phyloP scores from a whole-genome alignment of 2,329 filamentous ascomycete genomes.

The Colletotrichum cordylinicola region DNA sequence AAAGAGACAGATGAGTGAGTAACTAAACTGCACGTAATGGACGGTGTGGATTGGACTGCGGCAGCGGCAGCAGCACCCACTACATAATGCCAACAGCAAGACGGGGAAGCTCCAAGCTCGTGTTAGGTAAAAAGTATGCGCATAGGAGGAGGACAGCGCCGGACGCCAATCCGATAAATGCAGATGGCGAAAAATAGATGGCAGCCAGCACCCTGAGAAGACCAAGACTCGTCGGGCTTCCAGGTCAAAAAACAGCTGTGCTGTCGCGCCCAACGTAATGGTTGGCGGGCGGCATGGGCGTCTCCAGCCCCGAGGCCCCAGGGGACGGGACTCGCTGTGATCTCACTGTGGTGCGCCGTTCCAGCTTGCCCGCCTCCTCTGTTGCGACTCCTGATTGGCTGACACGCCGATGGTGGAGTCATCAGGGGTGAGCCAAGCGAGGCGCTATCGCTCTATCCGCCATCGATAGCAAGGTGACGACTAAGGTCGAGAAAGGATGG shows the following conservation, averaged over 20 bases:
- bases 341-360: slow-evolving; percentile 20
- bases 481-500: slow-evolving; percentile 21
- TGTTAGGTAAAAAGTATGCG: slow-evolving; percentile 5
- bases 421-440: slow-evolving; percentile 22
- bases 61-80: neutral
- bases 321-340: slow-evolving; percentile 7
- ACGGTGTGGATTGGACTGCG: neutral
- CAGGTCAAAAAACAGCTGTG: neutral
- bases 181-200: neutral
- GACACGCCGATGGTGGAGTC: neutral
- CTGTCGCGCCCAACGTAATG: slow-evolving; percentile 4
- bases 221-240: neutral
- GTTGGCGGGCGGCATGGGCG: slow-evolving; percentile 5
- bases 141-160: neutral
- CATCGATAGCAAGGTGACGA: slow-evolving; percentile 22
- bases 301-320: slow-evolving; percentile 6
- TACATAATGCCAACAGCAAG: neutral
- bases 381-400: neutral
- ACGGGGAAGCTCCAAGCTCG: neutral
- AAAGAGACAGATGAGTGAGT: neutral
- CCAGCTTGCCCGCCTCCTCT: slow-evolving; percentile 5
- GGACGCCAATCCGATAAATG: neutral
- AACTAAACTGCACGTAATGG: neutral
- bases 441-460: slow-evolving; percentile 24
- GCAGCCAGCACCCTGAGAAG: neutral